Evolutionary conservation across 2,329 filamentous ascomycete genomes (phyloP), one percentile per base, ranked within the genome.

Genomic region (Ophiosphaerella herpotricha): DNA sequence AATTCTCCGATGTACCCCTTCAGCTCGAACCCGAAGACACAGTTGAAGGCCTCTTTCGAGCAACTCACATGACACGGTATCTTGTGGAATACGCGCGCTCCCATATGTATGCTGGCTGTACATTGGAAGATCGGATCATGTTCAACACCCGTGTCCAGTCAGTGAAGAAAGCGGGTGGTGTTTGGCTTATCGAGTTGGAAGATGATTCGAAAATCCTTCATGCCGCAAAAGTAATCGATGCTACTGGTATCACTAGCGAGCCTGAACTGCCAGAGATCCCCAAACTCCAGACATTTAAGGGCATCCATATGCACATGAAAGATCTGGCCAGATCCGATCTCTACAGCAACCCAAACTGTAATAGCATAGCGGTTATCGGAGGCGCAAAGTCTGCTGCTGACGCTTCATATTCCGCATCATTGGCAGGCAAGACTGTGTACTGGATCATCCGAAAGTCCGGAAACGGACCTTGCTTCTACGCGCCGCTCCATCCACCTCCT

Each of bases 311-410:
- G 31, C 72, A 74, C 50, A 64, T 67, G 16, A 64, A 67, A 44
- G 60, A 71, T 34, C 72, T 29, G 38, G 34, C 21, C 38, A 16
- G 34, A 16, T 12, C 1, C 18, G 4, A 38, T 39, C n/a, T 7
- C 13, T 31, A 13, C 34, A 23, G 2, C 6, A 8, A 8, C 7
- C 26, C 7, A 29, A 7, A 7, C 26, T 7, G 11, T 11, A 29
- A 11, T 5, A 7, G 26, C 11, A 11, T 29, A 7, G 26, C 65
- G 2, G 64, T 76, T 1, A 36, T 74, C 12, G 73, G 74, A 12
- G 73, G 58, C 3, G 71, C 65, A 11, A 75, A 75, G 41, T 76
- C 73, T 7, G 61, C 73, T 5, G 73, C 70, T 14, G 74, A 75
- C 50, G 68, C 75, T 57, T 66, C 70, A 1, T 76, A 75, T 46